These are phyloP conservation scores for Paramecium caudatum DNA, from an alignment of 73 alveolate genomes.

Conservation along the genomic window DNA sequence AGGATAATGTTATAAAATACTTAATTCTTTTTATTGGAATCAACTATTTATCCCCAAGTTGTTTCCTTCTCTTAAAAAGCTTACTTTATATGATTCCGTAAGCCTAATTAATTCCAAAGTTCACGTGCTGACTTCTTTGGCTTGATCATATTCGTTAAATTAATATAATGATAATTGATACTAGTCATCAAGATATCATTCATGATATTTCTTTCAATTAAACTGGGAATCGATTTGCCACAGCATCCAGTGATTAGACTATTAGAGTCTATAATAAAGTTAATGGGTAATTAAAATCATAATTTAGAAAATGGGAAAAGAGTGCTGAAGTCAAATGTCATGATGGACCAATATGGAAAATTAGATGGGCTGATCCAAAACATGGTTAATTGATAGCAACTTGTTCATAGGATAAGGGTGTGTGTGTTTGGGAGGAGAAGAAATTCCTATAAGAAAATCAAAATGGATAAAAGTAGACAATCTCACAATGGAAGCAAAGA, in stretches of 20 bases:
- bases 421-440: conserved; percentile 64
- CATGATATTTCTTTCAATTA: conserved; percentile 23
- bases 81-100: not conserved
- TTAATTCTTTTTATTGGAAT: conserved; percentile 39
- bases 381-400: conserved; percentile 83
- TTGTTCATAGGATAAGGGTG: conserved; percentile 82
- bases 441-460: conserved; percentile 5
- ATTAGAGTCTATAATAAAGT: not conserved
- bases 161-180: conserved; percentile 39
- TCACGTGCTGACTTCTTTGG: conserved; percentile 58
- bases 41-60: conserved; percentile 49
- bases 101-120: conserved; percentile 55
- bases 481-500: not conserved
- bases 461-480: not conserved
- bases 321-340: conserved; percentile 64
- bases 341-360: conserved; percentile 81
- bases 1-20: not conserved
- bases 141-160: conserved; percentile 69
- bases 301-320: not conserved
- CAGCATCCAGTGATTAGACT: conserved; percentile 8
- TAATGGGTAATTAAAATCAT: not conserved
- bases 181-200: conserved; percentile 54
- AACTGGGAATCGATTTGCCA: conserved; percentile 44
- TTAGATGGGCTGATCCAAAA: conserved; percentile 86
- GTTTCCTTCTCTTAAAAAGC: not conserved